Evolutionary conservation across 2,329 filamentous ascomycete species (phyloP).

Genomic region (Orbilia quercus): DNA sequence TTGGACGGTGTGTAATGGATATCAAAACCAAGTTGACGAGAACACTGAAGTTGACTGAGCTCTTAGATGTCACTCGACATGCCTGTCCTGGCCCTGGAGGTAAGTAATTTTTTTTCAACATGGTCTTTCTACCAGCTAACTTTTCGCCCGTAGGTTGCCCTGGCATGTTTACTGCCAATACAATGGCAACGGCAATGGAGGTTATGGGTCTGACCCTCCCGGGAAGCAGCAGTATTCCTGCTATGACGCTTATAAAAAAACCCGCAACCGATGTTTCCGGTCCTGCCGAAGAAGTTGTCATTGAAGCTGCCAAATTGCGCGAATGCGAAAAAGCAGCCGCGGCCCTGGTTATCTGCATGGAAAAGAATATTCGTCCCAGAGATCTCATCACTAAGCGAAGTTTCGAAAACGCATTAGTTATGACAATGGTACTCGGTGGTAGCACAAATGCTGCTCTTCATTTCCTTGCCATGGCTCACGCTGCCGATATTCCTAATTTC

Average conservation of each 20-base stretch:
- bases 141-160: conserved; percentile 72
- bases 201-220: conserved; percentile 86
- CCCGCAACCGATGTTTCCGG: conserved; percentile 16
- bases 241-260: conserved; percentile 67
- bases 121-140: not conserved
- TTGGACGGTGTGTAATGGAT: conserved; percentile 52
- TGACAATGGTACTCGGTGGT: conserved; percentile 92
- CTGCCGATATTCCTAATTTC: conserved; percentile 77
- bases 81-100: conserved; percentile 78
- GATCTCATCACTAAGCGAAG: conserved; percentile 82
- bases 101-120: not conserved
- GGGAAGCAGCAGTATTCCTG: conserved; percentile 84
- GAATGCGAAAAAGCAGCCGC: conserved; percentile 85
- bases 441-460: conserved; percentile 90
- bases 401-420: conserved; percentile 87
- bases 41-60: conserved; percentile 67
- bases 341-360: conserved; percentile 82
- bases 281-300: conserved; percentile 34
- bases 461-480: conserved; percentile 88
- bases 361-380: conserved; percentile 81
- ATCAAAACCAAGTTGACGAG: conserved; percentile 71
- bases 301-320: conserved; percentile 78
- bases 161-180: conserved; percentile 95
- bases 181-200: conserved; percentile 90
- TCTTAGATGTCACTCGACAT: conserved; percentile 77